These are phyloP conservation scores for Podospora pseudocomata DNA, from an alignment of 495 filamentous ascomycete genomes.

Conservation along the genomic window DNA sequence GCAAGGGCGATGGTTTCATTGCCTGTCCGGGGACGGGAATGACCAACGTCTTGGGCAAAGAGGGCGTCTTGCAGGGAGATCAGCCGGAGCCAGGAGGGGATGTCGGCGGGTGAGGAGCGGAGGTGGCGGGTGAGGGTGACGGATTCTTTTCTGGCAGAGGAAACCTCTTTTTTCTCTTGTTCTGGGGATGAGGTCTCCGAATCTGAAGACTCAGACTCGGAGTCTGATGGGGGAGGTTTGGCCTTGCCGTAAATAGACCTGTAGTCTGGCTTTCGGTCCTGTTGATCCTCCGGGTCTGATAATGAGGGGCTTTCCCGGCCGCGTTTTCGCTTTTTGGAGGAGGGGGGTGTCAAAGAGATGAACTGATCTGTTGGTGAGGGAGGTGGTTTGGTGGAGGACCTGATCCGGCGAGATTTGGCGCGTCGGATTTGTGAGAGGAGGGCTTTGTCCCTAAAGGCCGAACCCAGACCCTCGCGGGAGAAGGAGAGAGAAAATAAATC, in stretches of 20 bases:
- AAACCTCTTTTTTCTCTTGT: constrained; percentile 30
- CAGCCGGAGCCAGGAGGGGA: constrained; percentile 69
- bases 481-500: constrained; percentile 37
- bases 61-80: constrained; percentile 70
- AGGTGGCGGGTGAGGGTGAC: constrained; percentile 57
- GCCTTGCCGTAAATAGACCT: constrained; percentile 67
- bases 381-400: constrained; percentile 3
- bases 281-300: constrained; percentile 40
- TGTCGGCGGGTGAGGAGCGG: constrained; percentile 60
- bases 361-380: constrained; percentile 33
- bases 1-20: constrained; percentile 64
- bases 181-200: not conserved
- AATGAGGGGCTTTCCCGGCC: constrained; percentile 21
- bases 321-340: constrained; percentile 43
- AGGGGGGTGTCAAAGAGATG: constrained; percentile 33
- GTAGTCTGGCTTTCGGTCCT: constrained; percentile 48
- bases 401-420: constrained; percentile 30
- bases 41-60: constrained; percentile 43
- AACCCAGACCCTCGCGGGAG: constrained; percentile 27
- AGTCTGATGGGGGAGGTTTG: constrained; percentile 32
- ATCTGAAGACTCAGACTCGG: constrained; percentile 27
- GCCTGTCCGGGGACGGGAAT: constrained; percentile 36
- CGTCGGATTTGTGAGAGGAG: constrained; percentile 29
- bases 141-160: constrained; percentile 45
- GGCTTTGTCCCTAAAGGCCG: constrained; percentile 40